These are phyloP conservation scores for Aspergillus sp. DNA, from an alignment of 2,329 filamentous ascomycete species.

Conservation along the genomic window DNA sequence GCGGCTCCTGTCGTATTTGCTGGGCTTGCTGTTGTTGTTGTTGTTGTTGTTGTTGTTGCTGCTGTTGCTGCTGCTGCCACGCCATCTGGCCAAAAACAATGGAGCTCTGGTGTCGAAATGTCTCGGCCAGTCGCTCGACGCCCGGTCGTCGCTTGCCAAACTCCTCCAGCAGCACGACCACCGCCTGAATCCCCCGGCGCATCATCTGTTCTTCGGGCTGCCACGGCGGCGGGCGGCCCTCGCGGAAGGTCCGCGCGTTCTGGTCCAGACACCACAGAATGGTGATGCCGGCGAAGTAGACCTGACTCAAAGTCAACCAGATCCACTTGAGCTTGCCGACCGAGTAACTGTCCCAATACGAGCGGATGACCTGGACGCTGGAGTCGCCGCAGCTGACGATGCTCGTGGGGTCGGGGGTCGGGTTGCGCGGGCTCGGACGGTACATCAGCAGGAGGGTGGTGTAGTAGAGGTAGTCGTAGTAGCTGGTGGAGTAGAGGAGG, in stretches of 20 bases:
- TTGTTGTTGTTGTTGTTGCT: constrained; percentile 10
- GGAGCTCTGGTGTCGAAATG: constrained; percentile 30
- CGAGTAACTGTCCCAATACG: constrained; percentile 32
- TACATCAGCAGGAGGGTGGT: constrained; percentile 31
- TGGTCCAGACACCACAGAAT: constrained; percentile 33
- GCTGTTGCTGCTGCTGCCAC: constrained; percentile 23
- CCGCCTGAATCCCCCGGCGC: constrained; percentile 28
- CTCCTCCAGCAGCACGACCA: constrained; percentile 28
- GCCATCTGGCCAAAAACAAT: constrained; percentile 29
- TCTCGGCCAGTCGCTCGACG: constrained; percentile 27
- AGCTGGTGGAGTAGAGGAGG: constrained; percentile 32
- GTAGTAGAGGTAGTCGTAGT: constrained; percentile 33
- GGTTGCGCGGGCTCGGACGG: constrained; percentile 29
- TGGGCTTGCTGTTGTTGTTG: constrained; percentile 10
- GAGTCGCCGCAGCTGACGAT: constrained; percentile 31
- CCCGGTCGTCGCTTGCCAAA: constrained; percentile 30
- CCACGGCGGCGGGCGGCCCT: constrained; percentile 22
- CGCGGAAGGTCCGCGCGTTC: constrained; percentile 25
- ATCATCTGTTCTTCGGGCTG: constrained; percentile 28
- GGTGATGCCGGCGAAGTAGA: constrained; percentile 32
- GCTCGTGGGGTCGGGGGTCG: constrained; percentile 26
- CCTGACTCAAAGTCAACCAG: constrained; percentile 31
- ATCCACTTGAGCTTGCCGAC: constrained; percentile 34
- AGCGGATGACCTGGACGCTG: constrained; percentile 29
- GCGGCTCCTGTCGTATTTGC: constrained; percentile 7